Conservation (phyloP, 805 yeast genomes). For the Candida berthetii region DNA sequence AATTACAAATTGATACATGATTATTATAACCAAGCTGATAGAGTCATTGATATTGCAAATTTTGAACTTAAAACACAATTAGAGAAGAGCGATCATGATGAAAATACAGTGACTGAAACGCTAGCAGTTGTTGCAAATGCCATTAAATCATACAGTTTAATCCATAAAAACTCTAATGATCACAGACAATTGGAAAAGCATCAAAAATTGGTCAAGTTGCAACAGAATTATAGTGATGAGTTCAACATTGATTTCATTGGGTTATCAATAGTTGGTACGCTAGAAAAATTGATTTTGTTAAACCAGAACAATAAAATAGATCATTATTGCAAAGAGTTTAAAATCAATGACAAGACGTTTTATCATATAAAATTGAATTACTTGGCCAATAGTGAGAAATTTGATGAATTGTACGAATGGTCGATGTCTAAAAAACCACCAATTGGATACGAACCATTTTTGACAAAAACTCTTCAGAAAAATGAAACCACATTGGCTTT, state of each 20-base stretch:
- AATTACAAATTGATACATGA: slow-evolving; percentile 39
- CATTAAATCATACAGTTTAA: slow-evolving; percentile 23
- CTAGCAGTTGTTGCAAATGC: slow-evolving; percentile 20
- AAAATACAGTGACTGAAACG: slow-evolving; percentile 7
- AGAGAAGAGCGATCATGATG: background rate
- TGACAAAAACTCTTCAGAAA: slow-evolving; percentile 10
- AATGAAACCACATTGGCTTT: slow-evolving; percentile 12
- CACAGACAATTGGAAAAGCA: slow-evolving; percentile 38
- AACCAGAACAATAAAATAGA: slow-evolving; percentile 45
- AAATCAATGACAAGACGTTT: slow-evolving; percentile 49
- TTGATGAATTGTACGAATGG: slow-evolving; percentile 50
- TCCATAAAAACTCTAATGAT: slow-evolving; percentile 28
- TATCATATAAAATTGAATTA: slow-evolving; percentile 48
- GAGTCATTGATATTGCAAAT: slow-evolving; percentile 38
- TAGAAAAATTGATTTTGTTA: slow-evolving; percentile 36
- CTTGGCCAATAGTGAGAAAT: slow-evolving; percentile 40
- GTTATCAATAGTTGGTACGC: slow-evolving; percentile 40
- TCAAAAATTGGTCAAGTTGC: slow-evolving; percentile 33
- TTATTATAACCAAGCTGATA: slow-evolving; percentile 61
- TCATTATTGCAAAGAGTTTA: slow-evolving; percentile 44
- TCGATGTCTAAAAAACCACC: slow-evolving; percentile 52
- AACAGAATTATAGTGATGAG: slow-evolving; percentile 36
- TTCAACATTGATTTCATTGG: slow-evolving; percentile 33
- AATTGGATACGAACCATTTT: slow-evolving; percentile 63
- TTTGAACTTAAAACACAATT: slow-evolving; percentile 27